Evolutionary conservation across 176 grass and related monocot species (phyloP).

Genomic region (Hordeum vulgare): DNA sequence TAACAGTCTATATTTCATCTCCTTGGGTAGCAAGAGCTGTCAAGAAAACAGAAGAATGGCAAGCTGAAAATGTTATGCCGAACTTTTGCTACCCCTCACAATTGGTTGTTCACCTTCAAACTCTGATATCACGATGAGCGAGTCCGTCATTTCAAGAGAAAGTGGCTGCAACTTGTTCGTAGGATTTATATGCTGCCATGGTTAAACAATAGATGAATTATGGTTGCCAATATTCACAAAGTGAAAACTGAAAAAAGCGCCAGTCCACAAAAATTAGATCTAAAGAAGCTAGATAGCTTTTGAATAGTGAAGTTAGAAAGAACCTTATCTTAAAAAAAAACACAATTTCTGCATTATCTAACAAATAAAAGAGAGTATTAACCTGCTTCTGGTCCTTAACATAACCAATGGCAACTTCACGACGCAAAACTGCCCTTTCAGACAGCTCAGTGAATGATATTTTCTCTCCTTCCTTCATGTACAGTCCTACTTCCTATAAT

Average conservation of each 20-base stretch:
- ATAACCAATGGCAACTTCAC: constrained; percentile 94
- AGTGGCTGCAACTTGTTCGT: constrained; percentile 69
- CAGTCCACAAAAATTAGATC: constrained; percentile 8
- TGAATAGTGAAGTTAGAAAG: not conserved
- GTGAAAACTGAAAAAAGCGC: constrained; percentile 4
- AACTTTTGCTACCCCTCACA: not conserved
- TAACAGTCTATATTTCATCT: constrained; percentile 6
- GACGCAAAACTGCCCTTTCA: constrained; percentile 86
- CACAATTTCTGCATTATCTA: not conserved
- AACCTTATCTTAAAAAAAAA: not conserved
- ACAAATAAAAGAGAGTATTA: constrained; percentile 1
- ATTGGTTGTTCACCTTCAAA: constrained; percentile 71
- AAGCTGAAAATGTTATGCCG: constrained; percentile 13
- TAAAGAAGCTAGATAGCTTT: not conserved
- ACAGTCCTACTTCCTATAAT: constrained; percentile 79
- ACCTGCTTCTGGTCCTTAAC: constrained; percentile 82
- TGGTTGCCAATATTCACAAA: not conserved
- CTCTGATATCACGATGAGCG: constrained; percentile 86
- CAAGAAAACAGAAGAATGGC: not conserved
- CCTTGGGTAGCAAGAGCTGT: not conserved
- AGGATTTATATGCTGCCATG: constrained; percentile 83
- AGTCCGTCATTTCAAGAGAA: constrained; percentile 71
- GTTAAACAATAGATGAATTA: constrained; percentile 16
- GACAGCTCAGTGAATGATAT: constrained; percentile 81
- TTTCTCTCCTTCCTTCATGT: constrained; percentile 81